Base-by-base conservation (phyloP, 2,329 filamentous ascomycete genomes). In the Saccharata proteae region DNA sequence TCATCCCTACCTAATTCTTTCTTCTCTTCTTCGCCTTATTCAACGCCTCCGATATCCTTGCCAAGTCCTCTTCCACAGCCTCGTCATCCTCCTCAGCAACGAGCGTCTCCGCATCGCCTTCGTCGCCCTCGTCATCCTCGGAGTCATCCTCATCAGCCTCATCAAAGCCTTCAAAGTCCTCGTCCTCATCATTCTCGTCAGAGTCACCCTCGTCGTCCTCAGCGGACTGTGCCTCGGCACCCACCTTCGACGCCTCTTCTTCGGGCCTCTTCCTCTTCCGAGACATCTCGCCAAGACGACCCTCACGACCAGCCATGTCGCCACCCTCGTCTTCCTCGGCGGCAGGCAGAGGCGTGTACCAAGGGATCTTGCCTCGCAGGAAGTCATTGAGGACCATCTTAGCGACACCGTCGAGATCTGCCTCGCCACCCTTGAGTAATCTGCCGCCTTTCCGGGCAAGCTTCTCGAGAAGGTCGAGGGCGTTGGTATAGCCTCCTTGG, bases 361-460 rank as follows among this genome's bases (percentile, higher is more conserved):
- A 98, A 2, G 90, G 90, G 16, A 96, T 82, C 59, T 88, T 94
- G 35, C 90, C 90, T 40, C 90, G 67, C 49, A 96, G 73, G 53
- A 96, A 98, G 51, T 98, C 90, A 47, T 93, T 96, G 37, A 98
- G 62, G 1, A 98, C 80, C 75, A 93, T 93, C 58, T 93, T 93
- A 2, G 90, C 90, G 28, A 93, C 85, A 46, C 86, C 85, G 46
- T 96, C 88, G 34, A 94, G 62, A 54, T 98, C 90, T 4, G 88
- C 80, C 54, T 96, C 90, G n/a, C 88, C 90, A 36, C 83, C 88
- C 52, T 84, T 85, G 11, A 96, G 63, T 13, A 98, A 61, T 44
- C 86, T 71, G 11, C 90, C 90, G 36, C 77, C 76, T 55, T 94
- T 96, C 35, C 86, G 69, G 6, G 86, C 88, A 3, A 98, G 65